Evolutionary conservation across 1,284 basidiomycete species (phyloP), one percentile per base, ranked within the genome.

Genomic region (Naganishia sp.): DNA sequence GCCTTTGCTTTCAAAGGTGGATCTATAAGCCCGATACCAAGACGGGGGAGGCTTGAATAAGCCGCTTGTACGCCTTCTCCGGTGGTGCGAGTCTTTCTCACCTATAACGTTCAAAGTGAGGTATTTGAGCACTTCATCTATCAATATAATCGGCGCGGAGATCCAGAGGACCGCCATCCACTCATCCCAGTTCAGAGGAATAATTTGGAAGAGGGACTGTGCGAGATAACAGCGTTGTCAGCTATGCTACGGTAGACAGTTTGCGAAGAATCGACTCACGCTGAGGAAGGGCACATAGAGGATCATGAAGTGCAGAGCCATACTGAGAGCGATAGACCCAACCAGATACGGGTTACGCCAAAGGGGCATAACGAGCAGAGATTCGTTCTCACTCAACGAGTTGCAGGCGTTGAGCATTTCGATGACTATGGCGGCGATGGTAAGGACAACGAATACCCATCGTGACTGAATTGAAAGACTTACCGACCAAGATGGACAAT

Each of bases 331-430:
- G 74, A 98, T 93, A 16, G 92, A 91, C 21, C 79, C 90, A 56
- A 94, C 90, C 25, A 99, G 86, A 84, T 89, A 96, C 64, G 87
- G 87, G 78, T 99, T 99, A 78, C 88, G 89, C 93, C 94, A 96
- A 18, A 96, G 80, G 1, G 95, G 94, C 53, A 98, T 83, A 23
- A 85, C 85, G 56, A 99, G 80, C 70, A 99, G 80, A 70, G 89
- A 92, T 82, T 98, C 95, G 78, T 96, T 96, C 81, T 99, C 96
- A n/a, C 90, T 94, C 44, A 99, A 84, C 63, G 94, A 97, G 80
- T 98, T 98, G 87, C 96, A 93, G 23, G 95, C 95, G 82, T 99
- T 99, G 83, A 97, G 94, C 96, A 99, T 99, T 81, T 99, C 96
- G 64, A 99, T 84, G n/a, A 84, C 81, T 66, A 76, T 72, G 57